Evolutionary conservation across 192 early-diverging fungal species (phyloP), one percentile per base, ranked within the genome.

Genomic region (Linnemannia elongata): DNA sequence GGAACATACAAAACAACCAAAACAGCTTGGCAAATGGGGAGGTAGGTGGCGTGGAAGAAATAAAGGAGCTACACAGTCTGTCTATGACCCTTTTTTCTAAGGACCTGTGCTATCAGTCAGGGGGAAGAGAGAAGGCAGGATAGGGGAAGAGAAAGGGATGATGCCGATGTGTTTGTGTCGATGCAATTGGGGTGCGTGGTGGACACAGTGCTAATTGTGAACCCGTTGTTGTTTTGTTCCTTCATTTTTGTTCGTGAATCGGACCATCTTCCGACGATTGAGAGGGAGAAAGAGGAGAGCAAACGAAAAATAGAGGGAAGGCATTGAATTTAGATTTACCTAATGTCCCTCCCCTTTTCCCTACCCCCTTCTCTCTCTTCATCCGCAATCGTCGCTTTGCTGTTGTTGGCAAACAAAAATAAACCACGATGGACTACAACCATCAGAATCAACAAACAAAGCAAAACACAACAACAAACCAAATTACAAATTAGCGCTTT

Each of bases 401-500:
- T 66, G 60, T 9, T 66, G 60, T 66, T 33, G 60, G 1, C 60
- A 33, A 66, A 66, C 60, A 66, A 66, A 66, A 66, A 66, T 66
- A 66, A 27, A 66, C 27, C 60, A 33, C 60, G 9, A 30, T 52
- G n/a, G n/a, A n/a, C n/a, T n/a, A 0, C 49, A 52, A 52, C 5
- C 44, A 45, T 13, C 47, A 17, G 15, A 10, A 49, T 12, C 49
- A 22, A 63, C 27, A 63, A 63, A 63, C 60, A 24, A 60, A 60
- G 4, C 5, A n/a, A n/a, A n/a, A n/a, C n/a, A n/a, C n/a, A 49
- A 49, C 24, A 27, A 66, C 60, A 66, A 66, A 35, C 60, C 60
- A 66, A 66, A 66, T 66, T 66, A 66, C 27, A 66, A 63, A 66
- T 66, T 66, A 66, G 30, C 60, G 60, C 60, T 0, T 63, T n/a